Evolutionary conservation across 768 basidiomycete genomes (phyloP).

Genomic region (Brasilioporus rufonigricans): DNA sequence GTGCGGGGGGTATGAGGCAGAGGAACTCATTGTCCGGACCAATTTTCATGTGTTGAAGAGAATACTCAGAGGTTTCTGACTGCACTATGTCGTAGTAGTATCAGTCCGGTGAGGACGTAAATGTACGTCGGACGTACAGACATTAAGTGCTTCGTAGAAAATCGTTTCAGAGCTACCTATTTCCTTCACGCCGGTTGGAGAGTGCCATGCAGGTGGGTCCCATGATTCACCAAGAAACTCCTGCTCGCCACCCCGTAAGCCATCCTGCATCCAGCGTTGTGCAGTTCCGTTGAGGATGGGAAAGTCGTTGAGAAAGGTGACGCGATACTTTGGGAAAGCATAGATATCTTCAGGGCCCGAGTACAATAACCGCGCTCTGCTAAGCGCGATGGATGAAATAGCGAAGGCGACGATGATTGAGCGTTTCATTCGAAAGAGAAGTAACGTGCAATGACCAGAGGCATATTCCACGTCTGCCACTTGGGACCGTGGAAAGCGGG

Average conservation of each 20-base stretch:
- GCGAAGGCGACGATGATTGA: slow-evolving; percentile 15
- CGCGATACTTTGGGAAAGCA: slow-evolving; percentile 80
- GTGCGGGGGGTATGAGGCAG: slow-evolving; percentile 72
- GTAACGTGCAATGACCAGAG: neutral
- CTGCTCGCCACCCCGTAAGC: slow-evolving; percentile 68
- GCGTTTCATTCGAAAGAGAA: slow-evolving; percentile 15
- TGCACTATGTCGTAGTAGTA: slow-evolving; percentile 18
- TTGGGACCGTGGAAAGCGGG: slow-evolving; percentile 19
- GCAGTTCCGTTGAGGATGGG: slow-evolving; percentile 74
- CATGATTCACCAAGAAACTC: slow-evolving; percentile 75
- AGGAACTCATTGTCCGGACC: slow-evolving; percentile 68
- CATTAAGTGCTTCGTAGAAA: slow-evolving; percentile 18
- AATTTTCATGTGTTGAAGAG: slow-evolving; percentile 74
- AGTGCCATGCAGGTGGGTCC: slow-evolving; percentile 39
- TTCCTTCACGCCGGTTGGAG: slow-evolving; percentile 46
- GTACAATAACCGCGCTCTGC: slow-evolving; percentile 46
- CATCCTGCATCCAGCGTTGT: slow-evolving; percentile 67
- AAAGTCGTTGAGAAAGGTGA: slow-evolving; percentile 76
- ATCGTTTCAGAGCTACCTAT: slow-evolving; percentile 54
- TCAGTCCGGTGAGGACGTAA: slow-evolving; percentile 12
- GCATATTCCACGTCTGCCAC: slow-evolving; percentile 11
- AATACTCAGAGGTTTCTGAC: slow-evolving; percentile 36
- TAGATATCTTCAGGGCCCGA: slow-evolving; percentile 77
- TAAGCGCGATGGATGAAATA: slow-evolving; percentile 12
- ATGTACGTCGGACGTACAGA: slow-evolving; percentile 38